A percentile compares a stretch with the other conserved stretches of the same genome.
These are phyloP conservation scores for Ceratobasidium papillatum DNA, from an alignment of 1,284 basidiomycete genomes.

Conservation along the genomic window DNA sequence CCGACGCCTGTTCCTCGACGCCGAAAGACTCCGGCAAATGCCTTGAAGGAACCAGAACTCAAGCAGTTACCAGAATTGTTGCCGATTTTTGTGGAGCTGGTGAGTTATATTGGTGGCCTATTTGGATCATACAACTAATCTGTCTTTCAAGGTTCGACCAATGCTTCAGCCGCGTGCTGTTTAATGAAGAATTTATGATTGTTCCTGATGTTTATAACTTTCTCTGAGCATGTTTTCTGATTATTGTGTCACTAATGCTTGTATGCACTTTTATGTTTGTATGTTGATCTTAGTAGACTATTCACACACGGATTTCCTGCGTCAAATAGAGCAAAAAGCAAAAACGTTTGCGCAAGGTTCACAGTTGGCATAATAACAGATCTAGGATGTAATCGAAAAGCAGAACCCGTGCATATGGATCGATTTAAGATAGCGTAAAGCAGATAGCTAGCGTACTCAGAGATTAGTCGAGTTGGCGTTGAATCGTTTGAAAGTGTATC, in stretches of 20 bases:
- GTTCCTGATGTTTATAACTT: conserved; percentile 11
- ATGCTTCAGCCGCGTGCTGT: conserved; percentile 40
- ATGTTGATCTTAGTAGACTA: conserved; percentile 2
- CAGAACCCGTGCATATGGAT: not conserved
- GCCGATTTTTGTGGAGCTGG: conserved; percentile 90
- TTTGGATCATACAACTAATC: not conserved
- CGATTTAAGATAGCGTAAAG: conserved; percentile 21
- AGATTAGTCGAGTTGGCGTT: conserved; percentile 50
- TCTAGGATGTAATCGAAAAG: not conserved
- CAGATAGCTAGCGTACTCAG: conserved; percentile 26
- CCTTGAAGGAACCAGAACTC: conserved; percentile 78
- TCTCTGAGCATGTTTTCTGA: not conserved
- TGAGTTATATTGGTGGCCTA: conserved; percentile 53
- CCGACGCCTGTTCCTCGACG: conserved; percentile 27
- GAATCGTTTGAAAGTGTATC: conserved; percentile 86
- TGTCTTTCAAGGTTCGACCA: conserved; percentile 40
- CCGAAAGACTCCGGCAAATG: conserved; percentile 55
- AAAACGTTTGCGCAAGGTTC: conserved; percentile 21
- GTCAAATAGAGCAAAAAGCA: not conserved
- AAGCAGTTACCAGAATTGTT: conserved; percentile 77
- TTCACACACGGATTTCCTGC: conserved; percentile 18
- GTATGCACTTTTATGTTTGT: conserved; percentile 3
- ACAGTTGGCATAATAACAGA: conserved; percentile 28
- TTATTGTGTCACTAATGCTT: not conserved
- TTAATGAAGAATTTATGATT: not conserved